Evolutionary conservation across 371 early-diverging fungal genomes (phyloP), one percentile per base, ranked within the genome.

Genomic region (Haplosporangium sp.): DNA sequence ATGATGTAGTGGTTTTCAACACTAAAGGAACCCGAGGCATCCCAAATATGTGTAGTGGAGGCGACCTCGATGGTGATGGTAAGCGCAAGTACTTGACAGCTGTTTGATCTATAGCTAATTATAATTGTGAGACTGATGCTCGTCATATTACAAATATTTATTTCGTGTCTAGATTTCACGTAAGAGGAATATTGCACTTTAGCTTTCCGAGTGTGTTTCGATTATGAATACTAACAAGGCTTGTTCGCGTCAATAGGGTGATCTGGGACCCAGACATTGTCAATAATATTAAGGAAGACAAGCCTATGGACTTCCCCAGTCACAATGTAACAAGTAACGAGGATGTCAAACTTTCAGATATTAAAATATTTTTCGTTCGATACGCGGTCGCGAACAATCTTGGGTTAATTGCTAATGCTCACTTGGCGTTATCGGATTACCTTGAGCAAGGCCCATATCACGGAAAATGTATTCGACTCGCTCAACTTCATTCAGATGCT

Each of bases 41-140:
- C 15, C 92, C 95, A 0, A 93, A 92, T 72, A 90, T 91, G 92
- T 89, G 93, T 65, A 88, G 92, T 50, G 96, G 96, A 20, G 93
- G 93, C 0, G 97, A 97, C 84, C 76, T 97, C 9, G 97, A 96
- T 74, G 96, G 96, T 13, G 97, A 97, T 84, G 90, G 92, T 79
- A 64, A 57, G 74, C 38, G 37, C 19, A 8, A 15, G 11, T 65
- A 6, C n/a, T 44, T 35, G 20, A 15, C 20, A 34, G 61, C 15
- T 44, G 9, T 20, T 27, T 44, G 9, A 5, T 15, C 19, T 52
- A 19, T 52, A 6, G 52, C 17, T 52, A 17, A 8, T 20, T 52
- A 19, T 9, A 50, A 3, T n/a, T 50, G 50, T 27, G 27, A 27
- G 27, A 55, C 17, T 57, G 19, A 27, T 34, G 8, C 11, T 42